A percentile compares a stretch with the other conserved stretches of the same genome.
Conservation (phyloP, 192 early-diverging fungal genomes). For the Coemansia pectinata region DNA sequence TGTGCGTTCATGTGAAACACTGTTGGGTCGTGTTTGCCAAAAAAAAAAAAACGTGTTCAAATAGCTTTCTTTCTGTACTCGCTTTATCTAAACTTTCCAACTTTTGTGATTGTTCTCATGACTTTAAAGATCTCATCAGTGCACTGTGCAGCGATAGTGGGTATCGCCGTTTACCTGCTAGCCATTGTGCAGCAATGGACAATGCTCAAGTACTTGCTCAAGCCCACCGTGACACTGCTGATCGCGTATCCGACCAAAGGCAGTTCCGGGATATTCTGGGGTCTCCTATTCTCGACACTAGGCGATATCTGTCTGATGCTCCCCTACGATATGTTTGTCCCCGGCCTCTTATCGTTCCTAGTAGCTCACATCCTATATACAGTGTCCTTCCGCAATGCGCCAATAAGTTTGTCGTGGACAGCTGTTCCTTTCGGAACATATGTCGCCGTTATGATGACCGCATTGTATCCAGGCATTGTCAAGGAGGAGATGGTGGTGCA, state of each 20-base stretch:
- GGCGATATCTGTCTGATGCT: slow-evolving; percentile 45
- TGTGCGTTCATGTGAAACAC: neutral
- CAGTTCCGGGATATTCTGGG: slow-evolving; percentile 14
- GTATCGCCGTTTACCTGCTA: slow-evolving; percentile 23
- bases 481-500: slow-evolving; percentile 32
- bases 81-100: neutral
- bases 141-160: slow-evolving; percentile 13
- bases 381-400: slow-evolving; percentile 14
- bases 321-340: slow-evolving; percentile 37
- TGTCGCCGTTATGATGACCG: slow-evolving; percentile 22
- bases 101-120: neutral
- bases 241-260: slow-evolving; percentile 24
- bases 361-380: slow-evolving; percentile 38
- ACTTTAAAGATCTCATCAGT: neutral
- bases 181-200: slow-evolving; percentile 21
- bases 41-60: neutral
- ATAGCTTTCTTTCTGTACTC: neutral
- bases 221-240: slow-evolving; percentile 42
- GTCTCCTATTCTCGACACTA: slow-evolving; percentile 31
- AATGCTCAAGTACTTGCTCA: slow-evolving; percentile 29
- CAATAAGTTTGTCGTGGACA: slow-evolving; percentile 20
- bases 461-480: slow-evolving; percentile 20
- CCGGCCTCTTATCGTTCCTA: slow-evolving; percentile 42
- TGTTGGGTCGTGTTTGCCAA: neutral
- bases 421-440: slow-evolving; percentile 21